Evolutionary conservation across 2,329 filamentous ascomycete genomes (phyloP).

Genomic region (Hymenoscyphus scutula): DNA sequence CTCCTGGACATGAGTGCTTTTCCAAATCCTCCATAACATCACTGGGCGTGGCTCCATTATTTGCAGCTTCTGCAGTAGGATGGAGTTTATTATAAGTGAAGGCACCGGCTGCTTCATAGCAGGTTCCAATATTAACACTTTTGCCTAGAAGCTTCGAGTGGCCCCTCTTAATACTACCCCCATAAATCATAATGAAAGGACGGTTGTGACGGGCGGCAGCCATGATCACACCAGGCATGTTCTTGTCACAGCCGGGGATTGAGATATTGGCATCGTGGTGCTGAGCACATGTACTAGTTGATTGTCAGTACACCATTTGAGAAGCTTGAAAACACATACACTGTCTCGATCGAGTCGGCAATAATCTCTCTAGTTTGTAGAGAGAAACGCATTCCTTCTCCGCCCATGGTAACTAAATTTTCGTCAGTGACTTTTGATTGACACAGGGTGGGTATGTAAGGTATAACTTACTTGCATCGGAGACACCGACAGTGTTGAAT

Average conservation of each 20-base stretch:
- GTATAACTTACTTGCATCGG: constrained; percentile 50
- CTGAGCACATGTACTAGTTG: constrained; percentile 21
- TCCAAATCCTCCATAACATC: constrained; percentile 81
- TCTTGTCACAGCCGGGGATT: constrained; percentile 95
- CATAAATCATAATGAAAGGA: constrained; percentile 93
- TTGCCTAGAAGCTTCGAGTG: constrained; percentile 73
- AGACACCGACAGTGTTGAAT: constrained; percentile 52
- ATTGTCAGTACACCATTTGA: not conserved
- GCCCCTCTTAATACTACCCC: constrained; percentile 86
- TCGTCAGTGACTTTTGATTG: not conserved
- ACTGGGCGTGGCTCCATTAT: constrained; percentile 64
- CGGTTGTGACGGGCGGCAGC: constrained; percentile 62
- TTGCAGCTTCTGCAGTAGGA: constrained; percentile 59
- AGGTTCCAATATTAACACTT: constrained; percentile 83
- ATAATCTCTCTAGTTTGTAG: constrained; percentile 90
- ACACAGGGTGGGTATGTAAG: too few relatives aligned
- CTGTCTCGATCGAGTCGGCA: constrained; percentile 89
- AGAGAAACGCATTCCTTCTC: constrained; percentile 90
- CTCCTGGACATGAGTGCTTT: constrained; percentile 64
- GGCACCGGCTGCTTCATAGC: constrained; percentile 84
- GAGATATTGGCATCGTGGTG: constrained; percentile 91
- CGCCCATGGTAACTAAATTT: constrained; percentile 90
- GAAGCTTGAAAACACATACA: constrained; percentile 60
- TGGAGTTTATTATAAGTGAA: constrained; percentile 76
- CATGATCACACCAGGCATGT: constrained; percentile 79